Evolutionary conservation across 2,329 filamentous ascomycete genomes (phyloP), one percentile per base, ranked within the genome.

Genomic region (Trichoderma aggressivum): DNA sequence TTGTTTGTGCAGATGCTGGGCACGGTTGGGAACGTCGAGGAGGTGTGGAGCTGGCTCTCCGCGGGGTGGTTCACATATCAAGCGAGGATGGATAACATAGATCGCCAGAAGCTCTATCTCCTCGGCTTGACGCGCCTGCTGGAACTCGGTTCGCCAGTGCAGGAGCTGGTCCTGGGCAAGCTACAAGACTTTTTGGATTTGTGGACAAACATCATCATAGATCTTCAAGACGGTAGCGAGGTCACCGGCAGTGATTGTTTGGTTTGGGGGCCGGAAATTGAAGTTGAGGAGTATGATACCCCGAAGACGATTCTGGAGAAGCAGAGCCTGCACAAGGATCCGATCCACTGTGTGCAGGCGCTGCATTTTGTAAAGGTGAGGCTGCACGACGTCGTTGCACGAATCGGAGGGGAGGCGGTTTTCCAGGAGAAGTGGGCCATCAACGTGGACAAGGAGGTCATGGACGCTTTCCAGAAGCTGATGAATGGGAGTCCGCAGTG

Each of bases 361-460:
- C 87, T 89, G 61, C 81, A 84, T 1, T 94, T 92, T 78, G 85
- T 94, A 3, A 86, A 86, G 75, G 84, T 88, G 73, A 86, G 89
- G 67, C 78, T 96, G 39, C 84, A 87, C 70, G 83, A 84, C 16
- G 81, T 90, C 6, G 86, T 94, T 24, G 82, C 83, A 64, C 82
- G 84, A 5, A 84, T 84, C 5, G 92, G 92, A 2, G 92, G 92
- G 0, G 87, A 91, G 75, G 84, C 87, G 63, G 81, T 78, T 3
- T 95, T 96, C 78, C 86, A 90, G 78, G 85, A 88, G 70, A 85
- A 90, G 64, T 94, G 90, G 88, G 81, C 89, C 16, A 85, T 85
- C n/a, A 92, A 94, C 73, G 91, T 96, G 30, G 93, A 96, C 79
- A 86, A 85, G 75, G 90, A 94, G 72, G 87, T 94, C 18, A 75